phyloP scores from a whole-genome alignment of 2,329 filamentous ascomycete species.

The Phialemoniopsis sp. region DNA sequence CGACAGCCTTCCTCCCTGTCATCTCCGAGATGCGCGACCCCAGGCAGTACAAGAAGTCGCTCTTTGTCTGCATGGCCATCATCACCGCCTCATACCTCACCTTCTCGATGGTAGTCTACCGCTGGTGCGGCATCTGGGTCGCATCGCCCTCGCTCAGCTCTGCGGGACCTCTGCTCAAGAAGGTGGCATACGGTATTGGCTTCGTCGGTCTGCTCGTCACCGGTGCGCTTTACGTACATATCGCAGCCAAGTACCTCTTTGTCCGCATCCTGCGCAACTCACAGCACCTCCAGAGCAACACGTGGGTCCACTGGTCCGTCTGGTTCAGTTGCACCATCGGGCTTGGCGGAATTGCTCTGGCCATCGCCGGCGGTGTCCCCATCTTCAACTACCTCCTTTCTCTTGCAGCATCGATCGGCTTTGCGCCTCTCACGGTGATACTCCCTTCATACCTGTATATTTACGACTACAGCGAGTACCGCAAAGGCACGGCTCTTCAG shows the following conservation, averaged over 20 bases:
- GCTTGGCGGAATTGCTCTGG: slow-evolving; percentile 14
- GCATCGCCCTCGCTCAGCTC: slow-evolving; percentile 57
- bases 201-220: slow-evolving; percentile 47
- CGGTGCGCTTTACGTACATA: slow-evolving; percentile 20
- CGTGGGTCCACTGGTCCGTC: slow-evolving; percentile 17
- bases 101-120: slow-evolving; percentile 57
- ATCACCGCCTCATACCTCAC: slow-evolving; percentile 48
- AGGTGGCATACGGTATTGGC: slow-evolving; percentile 55
- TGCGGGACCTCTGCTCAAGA: slow-evolving; percentile 55
- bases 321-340: slow-evolving; percentile 20
- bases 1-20: slow-evolving; percentile 7
- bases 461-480: slow-evolving; percentile 22
- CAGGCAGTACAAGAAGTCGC: slow-evolving; percentile 54
- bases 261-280: slow-evolving; percentile 21
- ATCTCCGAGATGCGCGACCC: slow-evolving; percentile 61
- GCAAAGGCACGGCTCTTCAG: slow-evolving; percentile 18
- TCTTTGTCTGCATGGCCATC: slow-evolving; percentile 57
- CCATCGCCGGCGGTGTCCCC: slow-evolving; percentile 17
- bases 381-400: slow-evolving; percentile 17
- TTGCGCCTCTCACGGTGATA: no score
- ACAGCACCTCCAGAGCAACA: slow-evolving; percentile 18
- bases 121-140: slow-evolving; percentile 58
- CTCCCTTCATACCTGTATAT: no score
- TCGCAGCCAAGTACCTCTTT: slow-evolving; percentile 24
- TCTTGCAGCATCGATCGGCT: no score